phyloP scores from a whole-genome alignment of 2,329 filamentous ascomycete genomes.

The Aspergillus japonicus region DNA sequence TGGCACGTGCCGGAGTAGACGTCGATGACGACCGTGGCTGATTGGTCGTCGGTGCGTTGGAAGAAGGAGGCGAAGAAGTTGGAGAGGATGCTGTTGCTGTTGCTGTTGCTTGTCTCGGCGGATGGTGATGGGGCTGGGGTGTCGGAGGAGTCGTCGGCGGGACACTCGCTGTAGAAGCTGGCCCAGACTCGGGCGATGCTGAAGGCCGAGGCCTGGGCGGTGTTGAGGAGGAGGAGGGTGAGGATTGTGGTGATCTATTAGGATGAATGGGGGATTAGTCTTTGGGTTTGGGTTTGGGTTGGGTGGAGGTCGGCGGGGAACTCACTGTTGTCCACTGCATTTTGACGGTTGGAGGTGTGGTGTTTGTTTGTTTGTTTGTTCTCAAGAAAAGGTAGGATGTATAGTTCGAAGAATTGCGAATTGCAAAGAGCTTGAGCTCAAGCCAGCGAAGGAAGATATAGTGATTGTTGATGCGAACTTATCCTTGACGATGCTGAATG shows the following conservation, averaged over 20 bases:
- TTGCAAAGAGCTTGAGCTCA: neutral
- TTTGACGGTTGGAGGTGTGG: neutral
- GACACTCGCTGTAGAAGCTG: conserved; percentile 33
- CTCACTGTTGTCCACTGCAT: conserved; percentile 15
- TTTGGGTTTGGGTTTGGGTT: conserved; percentile 25
- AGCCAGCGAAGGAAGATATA: neutral
- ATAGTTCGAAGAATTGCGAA: neutral
- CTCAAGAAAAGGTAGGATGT: too few species aligned
- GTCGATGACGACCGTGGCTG: conserved; percentile 19
- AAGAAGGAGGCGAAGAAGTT: neutral
- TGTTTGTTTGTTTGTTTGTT: too few species aligned
- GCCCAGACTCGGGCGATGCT: conserved; percentile 30
- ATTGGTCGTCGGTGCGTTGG: conserved; percentile 18
- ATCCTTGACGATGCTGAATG: neutral
- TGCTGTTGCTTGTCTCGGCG: conserved; percentile 19
- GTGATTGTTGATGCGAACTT: neutral
- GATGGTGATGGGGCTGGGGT: neutral
- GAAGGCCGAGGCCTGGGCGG: conserved; percentile 20
- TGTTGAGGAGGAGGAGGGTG: conserved; percentile 22
- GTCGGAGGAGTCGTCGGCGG: conserved; percentile 4
- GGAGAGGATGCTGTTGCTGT: neutral
- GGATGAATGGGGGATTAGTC: neutral
- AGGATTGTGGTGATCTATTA: conserved; percentile 19
- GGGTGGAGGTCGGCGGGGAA: conserved; percentile 48
- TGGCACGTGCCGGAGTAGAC: conserved; percentile 26